Base-by-base conservation (phyloP, 2,329 filamentous ascomycete species). In the Hymenoscyphus fraxineus region DNA sequence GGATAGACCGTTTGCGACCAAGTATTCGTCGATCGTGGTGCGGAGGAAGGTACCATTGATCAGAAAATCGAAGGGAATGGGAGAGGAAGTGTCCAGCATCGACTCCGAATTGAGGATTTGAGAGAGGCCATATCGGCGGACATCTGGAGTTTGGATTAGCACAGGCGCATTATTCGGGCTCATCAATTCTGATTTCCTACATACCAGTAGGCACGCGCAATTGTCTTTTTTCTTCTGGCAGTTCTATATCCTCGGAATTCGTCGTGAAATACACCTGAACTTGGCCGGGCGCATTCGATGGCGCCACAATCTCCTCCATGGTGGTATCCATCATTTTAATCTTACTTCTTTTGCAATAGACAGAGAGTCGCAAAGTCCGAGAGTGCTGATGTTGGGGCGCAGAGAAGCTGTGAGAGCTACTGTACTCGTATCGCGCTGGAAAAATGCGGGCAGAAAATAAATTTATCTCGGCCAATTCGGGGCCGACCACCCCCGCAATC, bases 41-140 rank as follows among this genome's bases (percentile, higher is more conserved):
- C 91, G 89, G 60, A 99, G 85, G 78, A 96, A 97, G 73, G 90
- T 88, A 77, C 95, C 95, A 77, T 97, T 95, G 79, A 96, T 89
- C 71, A 99, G 85, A 80, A 99, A 98, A 78, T 99, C 95, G 78
- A 99, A 89, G 19, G 92, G 92, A 58, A 93, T 83, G 13, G 91
- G 87, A 12, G 80, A 79, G 35, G 82, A 75, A 57, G 86, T 88
- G 75, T 83, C 81, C 76, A 90, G 86, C 83, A 90, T 88, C 40
- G 85, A 86, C 80, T 88, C 85, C 72, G 88, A 89, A 77, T 90
- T 90, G 75, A 90, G 82, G 66, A 90, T 86, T 65, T 87, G 83
- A 19, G 87, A 90, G 62, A 90, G 81, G 71, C 86, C 87, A 84
- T 89, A 89, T 73, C 88, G 84, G 74, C 87, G 85, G 71, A 90